Conservation (phyloP, 139 green algal genomes). For the Gonium pectorale region DNA sequence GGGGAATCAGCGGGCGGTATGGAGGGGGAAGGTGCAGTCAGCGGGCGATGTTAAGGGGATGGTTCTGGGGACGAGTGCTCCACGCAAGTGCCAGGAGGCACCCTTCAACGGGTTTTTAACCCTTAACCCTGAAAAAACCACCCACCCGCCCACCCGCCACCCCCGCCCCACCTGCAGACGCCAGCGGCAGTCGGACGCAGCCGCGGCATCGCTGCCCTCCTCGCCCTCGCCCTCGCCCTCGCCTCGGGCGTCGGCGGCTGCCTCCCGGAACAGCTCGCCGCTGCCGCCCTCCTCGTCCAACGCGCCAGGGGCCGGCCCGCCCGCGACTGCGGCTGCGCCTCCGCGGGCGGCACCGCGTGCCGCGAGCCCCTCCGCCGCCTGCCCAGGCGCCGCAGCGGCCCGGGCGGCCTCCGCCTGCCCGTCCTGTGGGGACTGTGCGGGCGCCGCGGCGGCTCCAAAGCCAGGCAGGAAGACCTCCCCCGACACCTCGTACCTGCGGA, state of each 20-base stretch:
- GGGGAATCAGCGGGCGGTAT: neutral
- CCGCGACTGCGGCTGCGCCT: no score
- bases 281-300: neutral
- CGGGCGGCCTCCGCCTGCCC: neutral
- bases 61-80: no score
- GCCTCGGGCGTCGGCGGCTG: neutral
- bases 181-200: slow-evolving; percentile 4
- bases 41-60: no score
- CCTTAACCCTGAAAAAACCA: neutral
- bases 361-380: neutral
- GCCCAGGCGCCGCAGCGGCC: neutral
- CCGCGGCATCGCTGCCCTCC: neutral
- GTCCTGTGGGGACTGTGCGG: neutral
- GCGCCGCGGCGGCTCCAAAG: neutral
- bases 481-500: slow-evolving; percentile 50
- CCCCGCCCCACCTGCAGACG: slow-evolving; percentile 36
- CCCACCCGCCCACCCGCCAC: no score
- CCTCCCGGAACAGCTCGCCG: neutral
- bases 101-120: no score
- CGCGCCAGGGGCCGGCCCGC: no score
- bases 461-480: slow-evolving; percentile 53
- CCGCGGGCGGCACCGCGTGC: neutral
- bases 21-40: neutral
- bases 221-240: neutral
- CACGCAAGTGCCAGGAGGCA: no score